These are phyloP conservation scores for Retiboletus fuscus DNA, from an alignment of 1,284 basidiomycete genomes.

Conservation along the genomic window DNA sequence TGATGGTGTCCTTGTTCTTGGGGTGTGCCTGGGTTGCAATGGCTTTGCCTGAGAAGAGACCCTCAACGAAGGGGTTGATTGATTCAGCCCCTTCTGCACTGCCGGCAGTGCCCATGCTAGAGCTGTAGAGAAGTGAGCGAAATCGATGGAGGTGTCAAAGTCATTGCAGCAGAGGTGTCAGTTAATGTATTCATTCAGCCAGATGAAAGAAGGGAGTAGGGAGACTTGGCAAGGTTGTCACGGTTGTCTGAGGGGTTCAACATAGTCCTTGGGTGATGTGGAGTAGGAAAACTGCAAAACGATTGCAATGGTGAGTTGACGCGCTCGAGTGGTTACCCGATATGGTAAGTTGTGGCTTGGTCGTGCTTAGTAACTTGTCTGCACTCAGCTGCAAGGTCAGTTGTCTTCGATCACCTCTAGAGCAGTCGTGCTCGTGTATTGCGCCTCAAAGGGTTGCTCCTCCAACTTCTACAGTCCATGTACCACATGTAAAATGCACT, in stretches of 20 bases:
- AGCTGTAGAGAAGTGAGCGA: slow-evolving; percentile 86
- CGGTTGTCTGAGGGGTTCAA: slow-evolving; percentile 91
- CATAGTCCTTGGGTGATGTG: too few species aligned
- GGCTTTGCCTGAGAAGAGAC: slow-evolving; percentile 88
- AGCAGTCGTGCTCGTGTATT: too few species aligned
- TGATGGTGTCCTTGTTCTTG: slow-evolving; percentile 92
- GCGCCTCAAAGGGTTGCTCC: too few species aligned
- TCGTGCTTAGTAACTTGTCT: too few species aligned
- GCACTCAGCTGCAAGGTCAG: too few species aligned
- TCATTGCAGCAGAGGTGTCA: slow-evolving; percentile 93
- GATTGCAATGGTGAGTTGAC: too few species aligned
- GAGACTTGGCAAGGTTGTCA: slow-evolving; percentile 92
- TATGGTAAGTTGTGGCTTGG: too few species aligned
- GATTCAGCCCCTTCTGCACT: slow-evolving; percentile 77
- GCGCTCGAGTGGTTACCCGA: too few species aligned
- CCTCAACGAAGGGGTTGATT: slow-evolving; percentile 91
- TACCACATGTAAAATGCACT: too few species aligned
- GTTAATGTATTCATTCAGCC: slow-evolving; percentile 97
- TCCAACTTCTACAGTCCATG: too few species aligned
- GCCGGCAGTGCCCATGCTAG: slow-evolving; percentile 52
- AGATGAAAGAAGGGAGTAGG: slow-evolving; percentile 97
- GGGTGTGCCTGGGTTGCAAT: slow-evolving; percentile 93
- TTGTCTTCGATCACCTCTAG: too few species aligned
- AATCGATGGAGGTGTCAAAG: slow-evolving; percentile 93
- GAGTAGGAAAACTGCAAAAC: too few species aligned